Conservation (phyloP, 495 filamentous ascomycete genomes). For the Hypoxylon cercidicola region DNA sequence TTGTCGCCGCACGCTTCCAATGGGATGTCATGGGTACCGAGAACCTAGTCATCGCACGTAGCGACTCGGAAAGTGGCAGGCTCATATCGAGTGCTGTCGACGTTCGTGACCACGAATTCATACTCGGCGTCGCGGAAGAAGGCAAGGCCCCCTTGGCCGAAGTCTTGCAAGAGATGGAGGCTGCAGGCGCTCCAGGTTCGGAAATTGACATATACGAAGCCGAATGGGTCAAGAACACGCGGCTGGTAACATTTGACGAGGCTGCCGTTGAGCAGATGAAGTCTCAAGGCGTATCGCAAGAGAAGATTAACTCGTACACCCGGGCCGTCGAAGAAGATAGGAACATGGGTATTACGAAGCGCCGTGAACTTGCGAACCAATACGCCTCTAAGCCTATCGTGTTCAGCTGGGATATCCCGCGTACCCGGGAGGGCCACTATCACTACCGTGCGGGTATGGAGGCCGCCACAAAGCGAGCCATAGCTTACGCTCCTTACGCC, state of each 20-base stretch:
- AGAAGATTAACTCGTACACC: slow-evolving; percentile 73
- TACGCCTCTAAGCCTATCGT: slow-evolving; percentile 71
- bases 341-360: slow-evolving; percentile 78
- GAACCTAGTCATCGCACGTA: slow-evolving; percentile 92
- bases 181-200: slow-evolving; percentile 73
- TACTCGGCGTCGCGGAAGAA: slow-evolving; percentile 82
- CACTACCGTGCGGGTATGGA: slow-evolving; percentile 90
- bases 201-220: slow-evolving; percentile 90
- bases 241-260: slow-evolving; percentile 91
- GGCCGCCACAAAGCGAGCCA: slow-evolving; percentile 91
- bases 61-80: slow-evolving; percentile 92
- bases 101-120: slow-evolving; percentile 94
- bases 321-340: slow-evolving; percentile 66
- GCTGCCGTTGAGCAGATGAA: slow-evolving; percentile 81
- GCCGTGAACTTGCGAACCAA: slow-evolving; percentile 74
- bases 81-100: slow-evolving; percentile 91
- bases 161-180: slow-evolving; percentile 89
- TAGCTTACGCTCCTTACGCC: slow-evolving; percentile 89
- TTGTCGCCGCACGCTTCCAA: slow-evolving; percentile 91
- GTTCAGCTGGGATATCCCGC: slow-evolving; percentile 92
- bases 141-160: slow-evolving; percentile 82
- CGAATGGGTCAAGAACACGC: slow-evolving; percentile 88
- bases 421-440: slow-evolving; percentile 95
- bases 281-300: slow-evolving; percentile 65
- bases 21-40: slow-evolving; percentile 98